Base-by-base conservation (phyloP, 1,139 yeast genomes). In the Petasospora rhodanensis region DNA sequence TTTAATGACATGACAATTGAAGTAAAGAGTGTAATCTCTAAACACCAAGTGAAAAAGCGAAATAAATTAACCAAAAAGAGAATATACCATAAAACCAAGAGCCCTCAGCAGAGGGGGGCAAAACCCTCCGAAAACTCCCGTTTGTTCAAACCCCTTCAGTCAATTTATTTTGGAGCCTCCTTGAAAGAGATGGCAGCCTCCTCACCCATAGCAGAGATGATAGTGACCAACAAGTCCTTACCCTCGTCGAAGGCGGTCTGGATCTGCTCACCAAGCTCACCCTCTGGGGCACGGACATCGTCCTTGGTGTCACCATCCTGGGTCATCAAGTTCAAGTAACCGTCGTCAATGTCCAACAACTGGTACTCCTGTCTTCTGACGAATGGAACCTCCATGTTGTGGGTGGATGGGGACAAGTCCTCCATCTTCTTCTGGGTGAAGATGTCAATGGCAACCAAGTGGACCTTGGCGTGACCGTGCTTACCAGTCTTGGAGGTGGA, bases 381-480 rank as follows among this genome's bases (percentile, higher is more conserved):
- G 66, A 86, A 81, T 73, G 98, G 98, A 65, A 91, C 97, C 73
- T 91, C 97, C 97, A 91, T 89, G 76, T 91, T 91, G 80, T 91
- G 98, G 76, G 98, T 91, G 51, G 98, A 91, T 72, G 98, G 98
- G 55, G 98, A 91, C 68, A 91, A 84, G 73, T 91, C 98, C 79
- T 91, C 98, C 71, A 89, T 81, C 78, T 91, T 91, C 89, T 91
- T 93, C 71, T 89, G 87, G 62, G 98, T 91, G 89, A 91, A 91
- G 68, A 91, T 89, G 69, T 91, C 98, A 59, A 83, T 80, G 67
- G 97, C 97, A 54, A 91, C 96, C 75, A 91, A 80, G 74, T 91
- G 97, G 70, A 91, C 98, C 81, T 91, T 91, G 68, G 98, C 98
- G 91, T 91, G 98, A 74, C 98, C 98, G 83, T 91, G 98, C 96